Evolutionary conservation across 768 basidiomycete genomes (phyloP).

Genomic region (Baorangia bicolor): DNA sequence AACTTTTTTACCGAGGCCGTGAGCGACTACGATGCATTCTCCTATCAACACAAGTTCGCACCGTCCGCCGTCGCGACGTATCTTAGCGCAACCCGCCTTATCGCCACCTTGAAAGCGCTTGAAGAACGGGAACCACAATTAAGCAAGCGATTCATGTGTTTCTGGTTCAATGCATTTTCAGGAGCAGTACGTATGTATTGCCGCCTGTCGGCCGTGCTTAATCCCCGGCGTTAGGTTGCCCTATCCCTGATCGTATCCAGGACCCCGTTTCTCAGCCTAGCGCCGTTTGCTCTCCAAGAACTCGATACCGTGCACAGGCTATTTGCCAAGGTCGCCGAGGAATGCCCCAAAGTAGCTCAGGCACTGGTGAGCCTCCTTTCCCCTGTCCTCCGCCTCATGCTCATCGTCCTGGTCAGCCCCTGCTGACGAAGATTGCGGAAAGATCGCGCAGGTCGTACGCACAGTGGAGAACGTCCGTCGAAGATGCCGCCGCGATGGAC

Average conservation of each 20-base stretch:
- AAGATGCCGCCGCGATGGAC: conserved; percentile 25
- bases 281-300: conserved; percentile 58
- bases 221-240: conserved; percentile 45
- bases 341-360: conserved; percentile 60
- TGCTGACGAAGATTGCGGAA: conserved; percentile 54
- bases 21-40: conserved; percentile 51
- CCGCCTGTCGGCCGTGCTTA: background rate
- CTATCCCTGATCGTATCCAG: conserved; percentile 64
- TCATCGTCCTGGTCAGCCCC: conserved; percentile 39
- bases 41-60: conserved; percentile 59
- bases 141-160: conserved; percentile 62
- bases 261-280: conserved; percentile 56
- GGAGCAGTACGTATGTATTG: conserved; percentile 51
- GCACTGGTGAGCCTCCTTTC: conserved; percentile 45
- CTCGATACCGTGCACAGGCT: conserved; percentile 57
- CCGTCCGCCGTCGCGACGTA: conserved; percentile 73
- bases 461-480: conserved; percentile 35
- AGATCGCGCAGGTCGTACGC: conserved; percentile 48
- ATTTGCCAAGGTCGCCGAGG: conserved; percentile 54
- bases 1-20: conserved; percentile 67
- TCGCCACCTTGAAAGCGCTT: conserved; percentile 54
- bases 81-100: conserved; percentile 55
- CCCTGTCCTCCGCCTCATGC: background rate
- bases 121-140: conserved; percentile 59
- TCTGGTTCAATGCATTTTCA: conserved; percentile 76